Base-by-base conservation (phyloP, 2,329 filamentous ascomycete species). In the Fusarium cicatricum region DNA sequence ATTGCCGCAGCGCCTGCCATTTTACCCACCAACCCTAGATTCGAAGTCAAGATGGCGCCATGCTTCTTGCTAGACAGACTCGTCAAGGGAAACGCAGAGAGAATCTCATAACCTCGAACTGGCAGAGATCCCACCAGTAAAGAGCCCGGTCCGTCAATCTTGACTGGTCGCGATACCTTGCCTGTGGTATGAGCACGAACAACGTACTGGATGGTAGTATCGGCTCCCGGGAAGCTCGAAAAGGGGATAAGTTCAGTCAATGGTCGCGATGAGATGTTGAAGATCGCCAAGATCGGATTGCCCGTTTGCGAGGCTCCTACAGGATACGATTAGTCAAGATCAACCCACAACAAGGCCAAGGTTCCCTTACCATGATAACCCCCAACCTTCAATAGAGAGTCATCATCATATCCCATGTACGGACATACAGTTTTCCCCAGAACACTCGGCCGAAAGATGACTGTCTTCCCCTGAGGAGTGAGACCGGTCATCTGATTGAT, bases 1-100 rank as follows among this genome's bases (percentile, higher is more conserved):
- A 97, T 82, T 0, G 92, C 92, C 1, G 91, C 92, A 1, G 89
- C 86, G 1, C 92, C 94, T 0, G 92, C 92, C 90, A 98, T 96
- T 74, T 97, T 97, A 2, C 85, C 90, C 4, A 96, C 62, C 2
- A 98, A 78, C 1, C 94, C 94, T 1, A 98, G 74, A 15, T 89
- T 87, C 1, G 91, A 87, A 2, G 93, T 79, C 37, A 76, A 76
- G 1, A 88, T 77, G 5, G 62, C 42, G 2, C 60, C 62, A 29
- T 65, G 56, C 17, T 66, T 67, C 16, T 71, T 60, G n/a, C 76
- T 77, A 1, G 77, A 73, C 60, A 94, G 87, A 0, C 78, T 73
- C 1, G 80, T 79, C 2, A 92, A 73, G 0, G 90, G 88, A 59
- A 89, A 90, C 0, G 90, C 90, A 0, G 88, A 89, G 9, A 97